Evolutionary conservation across 2,329 filamentous ascomycete species (phyloP).

Genomic region (Fonsecaea erecta): DNA sequence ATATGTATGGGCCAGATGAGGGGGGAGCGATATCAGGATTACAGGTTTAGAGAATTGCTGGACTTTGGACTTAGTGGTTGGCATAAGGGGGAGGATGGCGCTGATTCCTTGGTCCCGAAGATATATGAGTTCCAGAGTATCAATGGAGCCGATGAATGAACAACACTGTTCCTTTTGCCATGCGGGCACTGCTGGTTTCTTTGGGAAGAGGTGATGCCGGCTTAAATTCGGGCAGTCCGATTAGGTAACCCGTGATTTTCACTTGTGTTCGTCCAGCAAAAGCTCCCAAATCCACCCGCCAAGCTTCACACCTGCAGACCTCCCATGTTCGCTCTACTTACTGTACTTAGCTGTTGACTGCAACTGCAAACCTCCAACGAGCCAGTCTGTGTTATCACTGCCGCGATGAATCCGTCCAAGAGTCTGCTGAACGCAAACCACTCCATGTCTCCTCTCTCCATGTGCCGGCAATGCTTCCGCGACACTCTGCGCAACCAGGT

Average conservation of each 20-base stretch:
- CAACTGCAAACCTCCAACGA: neutral
- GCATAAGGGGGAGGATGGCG: constrained; percentile 1
- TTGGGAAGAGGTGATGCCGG: neutral
- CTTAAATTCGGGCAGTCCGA: neutral
- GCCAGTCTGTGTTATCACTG: neutral
- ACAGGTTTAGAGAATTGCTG: constrained; percentile 5
- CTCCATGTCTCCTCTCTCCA: constrained; percentile 47
- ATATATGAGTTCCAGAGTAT: neutral
- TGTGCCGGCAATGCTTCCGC: constrained; percentile 49
- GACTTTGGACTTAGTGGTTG: constrained; percentile 4
- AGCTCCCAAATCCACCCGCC: neutral
- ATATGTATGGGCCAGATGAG: constrained; percentile 31
- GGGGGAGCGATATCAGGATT: constrained; percentile 5
- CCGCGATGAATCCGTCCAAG: constrained; percentile 3
- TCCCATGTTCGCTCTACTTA: neutral
- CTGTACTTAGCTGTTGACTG: neutral
- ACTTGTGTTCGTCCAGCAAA: neutral
- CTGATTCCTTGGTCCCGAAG: neutral
- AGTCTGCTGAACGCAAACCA: neutral
- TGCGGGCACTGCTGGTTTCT: too few relatives aligned
- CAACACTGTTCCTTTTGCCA: neutral
- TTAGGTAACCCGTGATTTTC: neutral
- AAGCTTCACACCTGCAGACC: neutral
- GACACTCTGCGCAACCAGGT: constrained; percentile 10
- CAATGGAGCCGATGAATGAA: neutral